Conservation (phyloP, 441 rosid genomes). For the Pelargonium australe region DNA sequence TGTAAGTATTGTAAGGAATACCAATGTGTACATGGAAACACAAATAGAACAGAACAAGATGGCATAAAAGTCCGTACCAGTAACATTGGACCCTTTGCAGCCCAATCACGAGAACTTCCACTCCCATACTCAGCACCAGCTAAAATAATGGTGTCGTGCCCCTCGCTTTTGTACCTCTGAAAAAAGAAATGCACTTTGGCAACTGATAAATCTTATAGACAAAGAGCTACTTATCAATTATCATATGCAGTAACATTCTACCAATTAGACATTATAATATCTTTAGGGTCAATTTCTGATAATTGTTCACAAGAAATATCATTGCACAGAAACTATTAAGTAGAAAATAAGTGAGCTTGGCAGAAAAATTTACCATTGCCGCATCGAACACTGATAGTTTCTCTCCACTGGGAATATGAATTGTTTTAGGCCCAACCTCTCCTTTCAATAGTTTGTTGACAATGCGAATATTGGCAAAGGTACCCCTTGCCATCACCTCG, state of each 20-base stretch:
- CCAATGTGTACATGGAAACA: background rate
- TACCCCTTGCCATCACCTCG: conserved; percentile 87
- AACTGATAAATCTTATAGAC: background rate
- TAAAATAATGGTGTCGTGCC: conserved; percentile 60
- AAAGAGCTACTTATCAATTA: background rate
- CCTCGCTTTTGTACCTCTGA: conserved; percentile 54
- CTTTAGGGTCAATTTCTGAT: no score
- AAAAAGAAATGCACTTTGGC: background rate
- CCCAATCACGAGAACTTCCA: conserved; percentile 98
- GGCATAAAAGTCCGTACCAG: conserved; percentile 39
- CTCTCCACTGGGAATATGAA: conserved; percentile 79
- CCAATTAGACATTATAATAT: background rate
- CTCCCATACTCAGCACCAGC: conserved; percentile 95
- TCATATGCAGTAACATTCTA: background rate
- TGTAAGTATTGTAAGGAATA: background rate
- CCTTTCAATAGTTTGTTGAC: conserved; percentile 76
- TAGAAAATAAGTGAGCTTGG: background rate
- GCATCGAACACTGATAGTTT: conserved; percentile 81
- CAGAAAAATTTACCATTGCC: conserved; percentile 54
- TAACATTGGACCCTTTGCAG: conserved; percentile 95
- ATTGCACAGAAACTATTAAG: background rate
- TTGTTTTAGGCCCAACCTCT: conserved; percentile 88
- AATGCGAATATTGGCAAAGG: conserved; percentile 75
- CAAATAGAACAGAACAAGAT: no score
- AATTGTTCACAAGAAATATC: no score